Evolutionary conservation across 805 yeast species (phyloP), one percentile per base, ranked within the genome.

Genomic region (Cyberlindnera meyerae): DNA sequence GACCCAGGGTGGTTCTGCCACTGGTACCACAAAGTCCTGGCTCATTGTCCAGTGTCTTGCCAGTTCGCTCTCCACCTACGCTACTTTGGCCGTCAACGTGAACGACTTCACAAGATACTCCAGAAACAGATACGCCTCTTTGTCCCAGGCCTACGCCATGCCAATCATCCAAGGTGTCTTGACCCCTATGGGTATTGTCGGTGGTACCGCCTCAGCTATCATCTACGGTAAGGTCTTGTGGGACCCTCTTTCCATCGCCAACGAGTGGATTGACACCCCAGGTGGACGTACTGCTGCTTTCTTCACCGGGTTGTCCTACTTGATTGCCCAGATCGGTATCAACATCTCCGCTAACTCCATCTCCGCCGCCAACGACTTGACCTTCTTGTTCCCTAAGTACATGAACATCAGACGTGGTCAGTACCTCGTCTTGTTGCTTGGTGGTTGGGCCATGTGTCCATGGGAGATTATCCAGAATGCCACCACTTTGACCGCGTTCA

Each of bases 231-330:
- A 36, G 16, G 39, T 43, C 8, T 31, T 40, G 8, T 47, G 51
- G 51, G 45, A 44, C 18, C 51, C 51, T 22, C 33, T 47, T 14
- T 29, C 36, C 30, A 22, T 39, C 37, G 45, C 44, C 11, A 39
- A 44, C 42, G 26, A 41, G 27, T 39, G 47, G 45, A 37, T 36
- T 18, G 36, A 39, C 33, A 40, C 49, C 5, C 36, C 51, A 3
- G 81, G 88, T 16, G 73, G 78, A 37, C 66, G 94, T 40, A 85
- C 79, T 11, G 94, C 90, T 45, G 90, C 79, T 5, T 84, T 83
- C 56, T 66, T 85, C 37, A 75, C 83, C 48, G 68, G 84, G 3
- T 62, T 73, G 29, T 80, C 79, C 0, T 81, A 84, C 57, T 78
- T 82, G 11, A 62, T 81, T 47, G 85, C 87, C 28, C 89, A 82